These are phyloP conservation scores for Suillus placidus DNA, from an alignment of 768 basidiomycete genomes.

Conservation along the genomic window DNA sequence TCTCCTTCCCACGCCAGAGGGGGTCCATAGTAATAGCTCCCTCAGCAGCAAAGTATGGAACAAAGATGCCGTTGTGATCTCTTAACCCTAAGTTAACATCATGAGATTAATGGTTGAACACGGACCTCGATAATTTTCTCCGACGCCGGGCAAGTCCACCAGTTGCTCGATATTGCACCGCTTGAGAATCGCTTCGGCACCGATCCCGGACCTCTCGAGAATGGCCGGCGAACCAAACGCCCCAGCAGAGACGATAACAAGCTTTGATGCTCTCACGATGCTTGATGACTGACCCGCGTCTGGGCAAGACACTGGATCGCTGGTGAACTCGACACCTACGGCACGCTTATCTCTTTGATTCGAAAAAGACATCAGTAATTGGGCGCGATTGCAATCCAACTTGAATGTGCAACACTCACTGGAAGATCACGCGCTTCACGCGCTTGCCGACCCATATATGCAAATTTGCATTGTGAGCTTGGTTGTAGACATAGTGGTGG, in stretches of 20 bases:
- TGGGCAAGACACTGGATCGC: constrained; percentile 29
- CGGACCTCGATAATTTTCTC: constrained; percentile 44
- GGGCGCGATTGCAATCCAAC: not conserved
- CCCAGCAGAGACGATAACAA: constrained; percentile 44
- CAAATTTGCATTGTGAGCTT: constrained; percentile 33
- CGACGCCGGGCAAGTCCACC: constrained; percentile 45
- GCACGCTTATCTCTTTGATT: constrained; percentile 36
- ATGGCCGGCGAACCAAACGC: constrained; percentile 50
- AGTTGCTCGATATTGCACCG: constrained; percentile 30
- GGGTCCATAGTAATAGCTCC: constrained; percentile 50
- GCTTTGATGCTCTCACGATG: constrained; percentile 32
- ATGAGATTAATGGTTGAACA: not conserved
- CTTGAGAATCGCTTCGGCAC: constrained; percentile 33
- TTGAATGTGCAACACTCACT: constrained; percentile 27
- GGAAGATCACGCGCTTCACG: constrained; percentile 39
- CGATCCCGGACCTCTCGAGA: constrained; percentile 56
- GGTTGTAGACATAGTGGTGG: constrained; percentile 42
- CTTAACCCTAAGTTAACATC: not conserved
- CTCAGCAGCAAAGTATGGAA: constrained; percentile 42
- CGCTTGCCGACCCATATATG: constrained; percentile 33
- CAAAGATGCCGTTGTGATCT: constrained; percentile 34
- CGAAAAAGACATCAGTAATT: not conserved
- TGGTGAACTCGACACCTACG: constrained; percentile 39
- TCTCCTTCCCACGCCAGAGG: constrained; percentile 43
- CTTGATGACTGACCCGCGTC: constrained; percentile 11